These are phyloP conservation scores for Tilletia caries DNA, from an alignment of 1,284 basidiomycete species.

Conservation along the genomic window DNA sequence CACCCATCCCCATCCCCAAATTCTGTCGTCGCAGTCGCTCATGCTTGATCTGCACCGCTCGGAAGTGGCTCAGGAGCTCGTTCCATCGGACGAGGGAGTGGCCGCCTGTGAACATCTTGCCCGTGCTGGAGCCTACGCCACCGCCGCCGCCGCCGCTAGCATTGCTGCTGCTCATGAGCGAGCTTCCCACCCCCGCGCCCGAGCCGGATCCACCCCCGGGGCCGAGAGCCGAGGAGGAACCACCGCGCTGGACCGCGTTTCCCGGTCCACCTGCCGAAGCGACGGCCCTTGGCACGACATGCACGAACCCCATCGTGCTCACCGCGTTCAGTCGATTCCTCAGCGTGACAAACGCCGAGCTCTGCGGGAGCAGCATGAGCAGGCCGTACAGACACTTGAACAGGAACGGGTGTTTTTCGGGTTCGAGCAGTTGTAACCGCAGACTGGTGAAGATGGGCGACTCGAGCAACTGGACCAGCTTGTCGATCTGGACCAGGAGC, in stretches of 20 bases:
- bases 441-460: constrained; percentile 97
- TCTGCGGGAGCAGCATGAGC: constrained; percentile 95
- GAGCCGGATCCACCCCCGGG: constrained; percentile 11
- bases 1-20: background rate
- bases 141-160: constrained; percentile 16
- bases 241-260: constrained; percentile 13
- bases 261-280: background rate
- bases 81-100: constrained; percentile 45
- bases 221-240: constrained; percentile 9
- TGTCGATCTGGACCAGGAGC: constrained; percentile 93
- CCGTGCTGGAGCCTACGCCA: constrained; percentile 4
- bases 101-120: constrained; percentile 25
- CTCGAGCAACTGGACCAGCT: constrained; percentile 95
- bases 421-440: constrained; percentile 93
- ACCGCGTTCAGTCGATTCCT: constrained; percentile 90
- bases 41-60: constrained; percentile 45
- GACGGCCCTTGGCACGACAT: constrained; percentile 68
- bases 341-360: constrained; percentile 89
- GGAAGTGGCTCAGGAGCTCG: constrained; percentile 48
- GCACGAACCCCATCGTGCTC: constrained; percentile 86
- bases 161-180: background rate
- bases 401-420: constrained; percentile 89
- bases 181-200: background rate
- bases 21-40: constrained; percentile 26
- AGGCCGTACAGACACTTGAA: constrained; percentile 98